phyloP scores from a whole-genome alignment of 345 rosid species.

The Microcos paniculata region DNA sequence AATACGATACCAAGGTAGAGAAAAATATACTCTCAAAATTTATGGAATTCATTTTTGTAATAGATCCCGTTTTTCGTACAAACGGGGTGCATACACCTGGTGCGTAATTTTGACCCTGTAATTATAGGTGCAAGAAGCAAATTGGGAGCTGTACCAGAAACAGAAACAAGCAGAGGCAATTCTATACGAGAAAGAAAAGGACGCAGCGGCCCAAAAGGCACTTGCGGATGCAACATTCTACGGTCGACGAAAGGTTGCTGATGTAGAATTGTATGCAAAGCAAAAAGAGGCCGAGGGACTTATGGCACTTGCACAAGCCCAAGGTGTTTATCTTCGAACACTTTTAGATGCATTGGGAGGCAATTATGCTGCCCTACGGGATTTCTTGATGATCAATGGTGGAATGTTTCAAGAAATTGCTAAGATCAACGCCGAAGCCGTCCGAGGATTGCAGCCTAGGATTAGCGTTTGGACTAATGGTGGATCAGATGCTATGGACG shows the following conservation, averaged over 20 bases:
- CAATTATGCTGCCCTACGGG: slow-evolving; percentile 53
- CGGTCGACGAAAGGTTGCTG: slow-evolving; percentile 38
- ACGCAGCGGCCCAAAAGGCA: slow-evolving; percentile 68
- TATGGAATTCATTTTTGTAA: no score
- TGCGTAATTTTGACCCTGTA: no score
- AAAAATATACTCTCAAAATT: background rate
- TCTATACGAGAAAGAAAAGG: slow-evolving; percentile 51
- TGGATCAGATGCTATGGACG: slow-evolving; percentile 23
- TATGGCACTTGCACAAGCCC: slow-evolving; percentile 55
- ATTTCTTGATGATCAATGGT: slow-evolving; percentile 57
- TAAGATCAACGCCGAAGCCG: slow-evolving; percentile 53
- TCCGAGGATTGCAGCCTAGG: slow-evolving; percentile 59
- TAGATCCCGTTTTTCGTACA: no score
- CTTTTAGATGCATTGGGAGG: slow-evolving; percentile 54
- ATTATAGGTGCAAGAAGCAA: slow-evolving; percentile 66
- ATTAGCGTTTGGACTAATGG: slow-evolving; percentile 73
- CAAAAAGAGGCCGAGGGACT: slow-evolving; percentile 71
- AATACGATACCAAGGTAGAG: slow-evolving; percentile 68
- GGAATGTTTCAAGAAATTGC: slow-evolving; percentile 61
- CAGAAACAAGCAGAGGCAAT: slow-evolving; percentile 68
- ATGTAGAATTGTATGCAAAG: slow-evolving; percentile 44
- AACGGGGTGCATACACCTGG: no score
- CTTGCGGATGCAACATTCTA: slow-evolving; percentile 56
- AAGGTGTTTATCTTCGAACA: slow-evolving; percentile 54
- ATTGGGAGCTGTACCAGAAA: slow-evolving; percentile 63